Evolutionary conservation across 1,284 basidiomycete genomes (phyloP), one percentile per base, ranked within the genome.

Genomic region (Cystobasidium pallidum): DNA sequence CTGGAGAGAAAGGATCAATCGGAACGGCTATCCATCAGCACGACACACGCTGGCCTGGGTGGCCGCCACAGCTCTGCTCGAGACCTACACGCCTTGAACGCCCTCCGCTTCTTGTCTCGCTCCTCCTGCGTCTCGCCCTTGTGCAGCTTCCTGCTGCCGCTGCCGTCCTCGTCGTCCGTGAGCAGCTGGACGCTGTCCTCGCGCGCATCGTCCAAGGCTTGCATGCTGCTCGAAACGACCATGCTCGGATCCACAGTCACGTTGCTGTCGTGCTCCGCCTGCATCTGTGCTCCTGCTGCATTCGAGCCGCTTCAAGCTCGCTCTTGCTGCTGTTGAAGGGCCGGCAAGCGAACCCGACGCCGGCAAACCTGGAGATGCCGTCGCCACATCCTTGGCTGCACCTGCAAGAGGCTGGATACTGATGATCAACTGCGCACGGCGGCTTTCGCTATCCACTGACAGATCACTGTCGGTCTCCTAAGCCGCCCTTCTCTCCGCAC

Each of bases 1-100:
- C 68, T 71, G 34, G 55, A 17, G 39, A n/a, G 6, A 8, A n/a
- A 45, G 3, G 11, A 45, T 32, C 32, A 6, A 34, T 41, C 64
- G 39, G 21, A 30, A 17, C 39, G 30, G 36, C 28, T 28, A 17
- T n/a, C 28, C 39, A 43, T 54, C 32, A 66, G 34, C 30, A 26
- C 30, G 51, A 54, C 39, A 39, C 39, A 45, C 21, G 26, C 28
- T 41, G 24, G n/a, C n/a, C n/a, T n/a, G n/a, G n/a, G n/a, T n/a
- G n/a, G n/a, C n/a, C n/a, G n/a, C n/a, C n/a, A n/a, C 24, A 59
- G 24, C 24, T 54, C 28, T 3, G n/a, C 61, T 11, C 15, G 39
- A 41, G 19, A 68, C 66, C 15, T 24, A 68, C 66, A 68, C 30
- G 66, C 66, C 30, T 68, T 68, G 66, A 68, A 68, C 1, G 66